phyloP scores from a whole-genome alignment of 257 asterid species.

The Fraxinus quadrangulata region DNA sequence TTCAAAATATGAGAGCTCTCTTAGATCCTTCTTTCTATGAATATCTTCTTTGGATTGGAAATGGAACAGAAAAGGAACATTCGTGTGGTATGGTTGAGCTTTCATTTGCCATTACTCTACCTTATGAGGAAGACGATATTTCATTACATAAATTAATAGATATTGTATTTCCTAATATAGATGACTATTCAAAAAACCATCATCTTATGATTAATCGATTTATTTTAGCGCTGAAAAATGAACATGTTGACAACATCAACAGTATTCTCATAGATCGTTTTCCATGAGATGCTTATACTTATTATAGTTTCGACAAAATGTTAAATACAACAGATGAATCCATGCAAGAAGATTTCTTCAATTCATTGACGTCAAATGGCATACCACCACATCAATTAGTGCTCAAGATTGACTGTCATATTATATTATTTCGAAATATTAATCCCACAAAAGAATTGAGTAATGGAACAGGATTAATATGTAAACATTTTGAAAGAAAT shows the following conservation, averaged over 20 bases:
- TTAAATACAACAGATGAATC: background rate
- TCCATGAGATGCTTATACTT: background rate
- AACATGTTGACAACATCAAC: background rate
- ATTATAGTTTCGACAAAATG: background rate
- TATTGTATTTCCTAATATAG: background rate
- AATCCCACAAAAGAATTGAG: background rate
- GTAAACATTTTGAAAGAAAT: no score
- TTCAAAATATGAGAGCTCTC: background rate
- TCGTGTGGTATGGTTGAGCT: background rate
- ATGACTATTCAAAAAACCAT: rapidly evolving
- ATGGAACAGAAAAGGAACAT: background rate
- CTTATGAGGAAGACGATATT: background rate
- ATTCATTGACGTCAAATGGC: background rate
- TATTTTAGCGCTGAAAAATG: background rate
- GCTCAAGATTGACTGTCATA: background rate
- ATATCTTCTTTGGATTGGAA: background rate
- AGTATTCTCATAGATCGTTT: background rate
- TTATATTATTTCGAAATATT: background rate
- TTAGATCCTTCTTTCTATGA: no score
- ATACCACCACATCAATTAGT: background rate
- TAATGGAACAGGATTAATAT: no score
- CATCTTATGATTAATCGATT: no score
- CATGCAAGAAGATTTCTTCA: background rate
- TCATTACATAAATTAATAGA: background rate
- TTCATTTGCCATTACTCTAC: background rate